Base-by-base conservation (phyloP, 2,329 filamentous ascomycete genomes). In the Graphium sp. region DNA sequence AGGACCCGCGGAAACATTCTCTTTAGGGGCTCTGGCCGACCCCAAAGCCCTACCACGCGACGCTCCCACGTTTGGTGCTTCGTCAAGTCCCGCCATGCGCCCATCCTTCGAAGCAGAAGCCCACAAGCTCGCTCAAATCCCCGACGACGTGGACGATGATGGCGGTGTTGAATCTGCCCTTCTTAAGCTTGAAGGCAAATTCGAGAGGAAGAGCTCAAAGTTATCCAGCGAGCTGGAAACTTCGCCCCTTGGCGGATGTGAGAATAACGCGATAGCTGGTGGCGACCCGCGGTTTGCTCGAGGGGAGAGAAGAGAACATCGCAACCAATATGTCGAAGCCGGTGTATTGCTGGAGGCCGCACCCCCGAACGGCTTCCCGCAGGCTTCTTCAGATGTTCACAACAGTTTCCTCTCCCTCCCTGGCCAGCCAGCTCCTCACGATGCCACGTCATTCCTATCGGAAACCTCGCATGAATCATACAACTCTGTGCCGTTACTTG, bases 91-190 rank as follows among this genome's bases (percentile, higher is more conserved):
- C 1, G 52, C 60, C 2, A 71, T 74, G 66, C 62, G 69, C 4
- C 66, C 70, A 2, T 94, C 85, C 0, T 94, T 95, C 40, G 83
- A 95, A 48, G 76, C 68, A 3, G 84, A 92, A 41, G 82, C 91
- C 2, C 74, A 85, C 34, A 81, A 81, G 40, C 68, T 98, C 30
- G 82, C 85, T 3, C 74, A 80, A 31, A 81, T 95, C 16, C 83
- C 87, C 0, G 85, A 94, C 43, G 82, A 91, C 21, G 47, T 57
- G 11, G 66, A 74, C 35, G 75, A 77, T 25, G 81, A 91, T 43
- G 83, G 83, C 6, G 87, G 87, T 9, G 74, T 95, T 16, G 89
- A 95, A 45, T 84, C 85, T n/a, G 82, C 89, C 1, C 50, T 98
- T 28, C 54, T 85, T 40, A 98, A 95, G 43, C 62, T 98, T 1